These are phyloP conservation scores for Leucosporidium creatinivorum DNA, from an alignment of 768 basidiomycete species.

Conservation along the genomic window DNA sequence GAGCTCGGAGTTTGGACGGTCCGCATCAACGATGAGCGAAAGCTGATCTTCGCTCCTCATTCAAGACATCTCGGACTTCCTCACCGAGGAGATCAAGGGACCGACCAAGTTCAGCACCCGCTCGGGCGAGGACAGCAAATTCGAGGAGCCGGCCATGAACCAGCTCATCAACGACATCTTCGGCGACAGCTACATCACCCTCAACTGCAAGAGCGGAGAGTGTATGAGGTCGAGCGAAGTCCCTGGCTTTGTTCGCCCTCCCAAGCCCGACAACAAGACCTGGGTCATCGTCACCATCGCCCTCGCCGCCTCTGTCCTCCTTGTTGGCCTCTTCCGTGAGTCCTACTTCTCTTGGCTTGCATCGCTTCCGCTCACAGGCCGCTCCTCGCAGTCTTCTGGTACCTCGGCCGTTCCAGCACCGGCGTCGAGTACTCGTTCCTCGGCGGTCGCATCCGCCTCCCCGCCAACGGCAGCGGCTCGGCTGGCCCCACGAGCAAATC, in stretches of 20 bases:
- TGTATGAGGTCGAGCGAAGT: constrained; percentile 90
- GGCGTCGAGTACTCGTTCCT: constrained; percentile 52
- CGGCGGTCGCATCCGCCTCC: constrained; percentile 54
- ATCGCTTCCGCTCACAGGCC: not conserved
- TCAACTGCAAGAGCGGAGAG: constrained; percentile 81
- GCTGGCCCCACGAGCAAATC: constrained; percentile 61
- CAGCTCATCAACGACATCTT: constrained; percentile 86
- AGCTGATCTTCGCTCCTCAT: not conserved
- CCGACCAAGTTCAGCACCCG: constrained; percentile 79
- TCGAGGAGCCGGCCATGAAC: constrained; percentile 97
- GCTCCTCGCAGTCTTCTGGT: constrained; percentile 66
- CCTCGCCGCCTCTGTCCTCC: constrained; percentile 65
- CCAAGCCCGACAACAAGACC: constrained; percentile 69
- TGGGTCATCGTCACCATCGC: constrained; percentile 82
- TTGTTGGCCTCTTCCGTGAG: constrained; percentile 53
- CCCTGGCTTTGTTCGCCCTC: constrained; percentile 76
- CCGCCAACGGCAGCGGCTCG: constrained; percentile 33
- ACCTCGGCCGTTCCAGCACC: constrained; percentile 65
- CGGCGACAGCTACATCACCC: constrained; percentile 80
- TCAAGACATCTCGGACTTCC: constrained; percentile 85
- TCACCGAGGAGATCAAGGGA: constrained; percentile 79
- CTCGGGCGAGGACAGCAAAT: constrained; percentile 65
- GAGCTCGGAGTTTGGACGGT: not conserved
- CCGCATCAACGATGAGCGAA: not conserved
- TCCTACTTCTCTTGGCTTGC: not conserved